These are phyloP conservation scores for Rhizoctonia solani DNA, from an alignment of 1,284 basidiomycete species.

Conservation along the genomic window DNA sequence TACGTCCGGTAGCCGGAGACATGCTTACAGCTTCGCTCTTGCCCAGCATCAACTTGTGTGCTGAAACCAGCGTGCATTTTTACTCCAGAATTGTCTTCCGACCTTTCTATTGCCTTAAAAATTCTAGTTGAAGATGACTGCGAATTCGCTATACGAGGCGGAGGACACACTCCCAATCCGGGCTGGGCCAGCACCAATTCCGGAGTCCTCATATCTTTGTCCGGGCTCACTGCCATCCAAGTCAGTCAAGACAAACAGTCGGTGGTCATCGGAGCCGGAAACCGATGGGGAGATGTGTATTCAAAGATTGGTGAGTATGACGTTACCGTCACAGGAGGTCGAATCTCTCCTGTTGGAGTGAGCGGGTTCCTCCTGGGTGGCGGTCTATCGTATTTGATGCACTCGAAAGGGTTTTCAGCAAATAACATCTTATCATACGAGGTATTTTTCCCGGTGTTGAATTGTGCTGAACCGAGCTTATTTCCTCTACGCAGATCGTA, in stretches of 20 bases:
- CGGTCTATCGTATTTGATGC: conserved; percentile 15
- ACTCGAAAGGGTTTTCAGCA: conserved; percentile 1
- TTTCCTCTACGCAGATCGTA: conserved; percentile 2
- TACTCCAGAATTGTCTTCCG: neutral
- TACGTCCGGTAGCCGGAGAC: no score
- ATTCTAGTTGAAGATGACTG: neutral
- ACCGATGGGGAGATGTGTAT: conserved; percentile 6
- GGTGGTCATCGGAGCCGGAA: conserved; percentile 6
- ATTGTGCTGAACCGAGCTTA: neutral
- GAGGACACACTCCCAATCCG: conserved; percentile 10
- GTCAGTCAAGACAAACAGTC: neutral
- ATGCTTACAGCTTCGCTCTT: neutral
- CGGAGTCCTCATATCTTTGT: conserved; percentile 9
- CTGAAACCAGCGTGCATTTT: conserved; percentile 1
- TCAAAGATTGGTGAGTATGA: neutral
- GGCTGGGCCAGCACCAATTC: conserved; percentile 6
- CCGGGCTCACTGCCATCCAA: neutral
- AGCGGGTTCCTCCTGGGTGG: conserved; percentile 13
- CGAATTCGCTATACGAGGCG: conserved; percentile 4
- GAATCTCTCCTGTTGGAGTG: conserved; percentile 3
- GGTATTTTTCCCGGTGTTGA: neutral
- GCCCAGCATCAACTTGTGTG: neutral
- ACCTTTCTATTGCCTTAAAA: neutral
- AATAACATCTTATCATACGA: conserved; percentile 7
- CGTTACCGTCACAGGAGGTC: conserved; percentile 1